Evolutionary conservation across 192 early-diverging fungal genomes (phyloP), one percentile per base, ranked within the genome.

Genomic region (Piromyces finnis): DNA sequence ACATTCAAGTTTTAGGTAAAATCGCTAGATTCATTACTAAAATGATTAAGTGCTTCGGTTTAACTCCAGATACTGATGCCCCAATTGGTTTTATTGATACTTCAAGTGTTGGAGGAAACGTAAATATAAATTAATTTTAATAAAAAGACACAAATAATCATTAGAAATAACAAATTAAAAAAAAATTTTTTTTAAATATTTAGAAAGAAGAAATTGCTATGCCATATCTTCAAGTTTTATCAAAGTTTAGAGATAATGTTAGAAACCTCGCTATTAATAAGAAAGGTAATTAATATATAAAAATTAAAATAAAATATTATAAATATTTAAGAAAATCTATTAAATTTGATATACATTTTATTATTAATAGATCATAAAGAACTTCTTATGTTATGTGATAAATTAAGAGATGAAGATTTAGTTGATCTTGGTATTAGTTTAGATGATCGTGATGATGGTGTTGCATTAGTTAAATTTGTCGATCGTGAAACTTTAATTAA

Each of bases 401-500:
- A 89, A 85, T 80, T 99, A 51, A 93, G 97, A 78, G 96, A 99
- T 86, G 88, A 90, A 27, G 93, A 95, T 77, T 88, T 98, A 39
- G 92, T 94, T 22, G 90, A 94, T 68, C 85, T 97, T n/a, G 95
- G 95, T 29, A 93, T 99, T 17, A 88, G 92, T 2, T 87, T 99
- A 80, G 97, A 97, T 82, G 97, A 99, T 86, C 94, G 94, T 80
- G 97, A 96, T 79, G 87, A 95, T 84, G 96, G 96, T 30, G 92
- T 89, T 79, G 96, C 97, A 1, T 87, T 98, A 81, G 92, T 97
- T 84, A 99, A 97, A 85, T 86, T 98, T 80, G 92, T 94, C 17
- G 92, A 94, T 81, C 90, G 79, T 36, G 87, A 86, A 36, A 82
- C 81, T 12, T 78, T 90, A 39, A 29, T 85, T 30, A 78, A 81